A percentile compares a stretch with the other conserved stretches of the same genome.
Evolutionary conservation across 2,329 filamentous ascomycete genomes (phyloP).

Genomic region (Chrysosporium keratinophilum): DNA sequence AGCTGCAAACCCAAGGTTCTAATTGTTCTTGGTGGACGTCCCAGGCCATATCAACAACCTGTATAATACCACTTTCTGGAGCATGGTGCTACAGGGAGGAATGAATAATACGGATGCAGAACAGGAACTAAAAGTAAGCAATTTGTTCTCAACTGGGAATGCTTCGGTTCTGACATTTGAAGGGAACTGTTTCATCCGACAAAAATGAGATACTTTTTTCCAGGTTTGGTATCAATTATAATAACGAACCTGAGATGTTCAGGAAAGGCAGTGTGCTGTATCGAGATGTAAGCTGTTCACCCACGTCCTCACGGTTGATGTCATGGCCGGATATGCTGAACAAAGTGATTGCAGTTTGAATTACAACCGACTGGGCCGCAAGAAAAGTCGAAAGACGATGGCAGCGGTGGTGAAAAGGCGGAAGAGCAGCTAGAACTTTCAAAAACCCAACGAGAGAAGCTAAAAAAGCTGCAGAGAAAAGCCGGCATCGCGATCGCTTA

Average conservation of each 20-base stretch:
- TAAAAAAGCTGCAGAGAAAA: slow-evolving; percentile 69
- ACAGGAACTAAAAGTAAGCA: slow-evolving; percentile 56
- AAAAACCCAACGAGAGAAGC: slow-evolving; percentile 72
- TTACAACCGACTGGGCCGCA: slow-evolving; percentile 48
- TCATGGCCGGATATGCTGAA: background rate
- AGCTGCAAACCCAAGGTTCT: background rate
- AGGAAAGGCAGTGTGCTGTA: slow-evolving; percentile 90
- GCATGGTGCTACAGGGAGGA: slow-evolving; percentile 66
- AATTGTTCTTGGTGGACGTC: background rate
- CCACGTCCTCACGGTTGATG: background rate
- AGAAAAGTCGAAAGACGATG: slow-evolving; percentile 10
- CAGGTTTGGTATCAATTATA: slow-evolving; percentile 88
- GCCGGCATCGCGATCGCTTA: slow-evolving; percentile 73
- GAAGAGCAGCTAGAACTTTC: slow-evolving; percentile 46
- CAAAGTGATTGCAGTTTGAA: slow-evolving; percentile 48
- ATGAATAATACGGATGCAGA: slow-evolving; percentile 71
- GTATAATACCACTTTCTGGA: slow-evolving; percentile 96
- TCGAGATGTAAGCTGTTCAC: slow-evolving; percentile 46
- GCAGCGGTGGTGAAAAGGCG: slow-evolving; percentile 6
- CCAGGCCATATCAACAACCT: slow-evolving; percentile 93
- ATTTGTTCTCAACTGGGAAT: background rate
- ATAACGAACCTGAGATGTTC: slow-evolving; percentile 85
- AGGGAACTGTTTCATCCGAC: slow-evolving; percentile 75
- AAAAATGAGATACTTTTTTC: slow-evolving; percentile 96
- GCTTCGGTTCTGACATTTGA: background rate